Evolutionary conservation across 257 asterid genomes (phyloP).

Genomic region (Solanum habrochaites): DNA sequence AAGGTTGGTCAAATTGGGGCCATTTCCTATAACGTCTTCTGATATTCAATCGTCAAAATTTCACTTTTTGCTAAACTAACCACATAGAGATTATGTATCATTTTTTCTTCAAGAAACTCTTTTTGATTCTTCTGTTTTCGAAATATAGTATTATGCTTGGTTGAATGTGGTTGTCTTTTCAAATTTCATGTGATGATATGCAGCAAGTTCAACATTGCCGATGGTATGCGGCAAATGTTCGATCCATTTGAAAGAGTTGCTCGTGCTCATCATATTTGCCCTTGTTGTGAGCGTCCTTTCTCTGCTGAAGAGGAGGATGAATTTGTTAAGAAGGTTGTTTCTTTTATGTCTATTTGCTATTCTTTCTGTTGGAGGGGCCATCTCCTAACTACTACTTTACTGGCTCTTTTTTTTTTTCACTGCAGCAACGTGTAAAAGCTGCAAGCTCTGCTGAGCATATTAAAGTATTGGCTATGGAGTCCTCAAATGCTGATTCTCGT

Average conservation of each 20-base stretch:
- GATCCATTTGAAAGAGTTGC: conserved; percentile 79
- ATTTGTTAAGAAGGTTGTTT: conserved; percentile 67
- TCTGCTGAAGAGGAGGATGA: conserved; percentile 85
- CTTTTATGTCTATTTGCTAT: neutral
- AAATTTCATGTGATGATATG: conserved; percentile 3
- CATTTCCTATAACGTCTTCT: neutral
- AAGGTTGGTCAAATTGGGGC: conserved; percentile 33
- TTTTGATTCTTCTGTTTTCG: neutral
- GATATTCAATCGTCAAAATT: neutral
- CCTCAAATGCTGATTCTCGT: conserved; percentile 57
- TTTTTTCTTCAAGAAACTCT: neutral
- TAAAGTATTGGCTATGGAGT: conserved; percentile 44
- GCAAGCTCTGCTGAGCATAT: conserved; percentile 47
- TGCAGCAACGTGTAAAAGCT: conserved; percentile 72
- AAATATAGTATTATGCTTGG: neutral
- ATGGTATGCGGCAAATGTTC: conserved; percentile 63
- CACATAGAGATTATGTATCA: neutral
- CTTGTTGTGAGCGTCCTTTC: conserved; percentile 89
- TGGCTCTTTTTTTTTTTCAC: conserved; percentile 1
- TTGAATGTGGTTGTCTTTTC: neutral
- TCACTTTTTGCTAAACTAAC: neutral
- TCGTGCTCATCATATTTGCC: conserved; percentile 82
- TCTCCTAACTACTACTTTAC: neutral
- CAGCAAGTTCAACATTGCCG: conserved; percentile 51
- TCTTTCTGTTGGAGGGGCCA: neutral